Base-by-base conservation (phyloP, 768 basidiomycete species). In the Leucocoprinus birnbaumii region DNA sequence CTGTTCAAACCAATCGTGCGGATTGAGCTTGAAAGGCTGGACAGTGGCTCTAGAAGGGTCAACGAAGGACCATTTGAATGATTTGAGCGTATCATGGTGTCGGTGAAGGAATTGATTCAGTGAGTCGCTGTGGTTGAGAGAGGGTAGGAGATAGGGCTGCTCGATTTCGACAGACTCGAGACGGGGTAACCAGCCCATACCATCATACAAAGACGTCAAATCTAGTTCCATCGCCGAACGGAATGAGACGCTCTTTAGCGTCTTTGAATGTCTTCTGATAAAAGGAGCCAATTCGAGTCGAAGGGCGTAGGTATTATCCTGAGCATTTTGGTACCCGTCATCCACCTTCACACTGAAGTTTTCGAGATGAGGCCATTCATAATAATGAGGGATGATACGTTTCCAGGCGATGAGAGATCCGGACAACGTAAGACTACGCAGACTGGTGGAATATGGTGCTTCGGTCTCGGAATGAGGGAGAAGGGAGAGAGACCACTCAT, bases 1-100 rank as follows among this genome's bases (percentile, higher is more conserved):
- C 48, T 55, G 53, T 26, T 48, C 44, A 14, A 48, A 55, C 53
- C 53, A 48, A 6, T 55, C 53, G 40, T 41, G 35, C 26, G 46
- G 46, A 26, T 48, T 31, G 27, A 34, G 16, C 19, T 6, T 27
- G 26, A 42, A 38, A 1, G 45, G 21, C 11, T 27, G 37, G 11
- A 18, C 3, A 16, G 21, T n/a, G 26, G 5, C 37, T 14, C 41
- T 21, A 3, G 53, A 48, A 19, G 46, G 13, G 16, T 45, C 18
- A 14, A 48, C 25, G 22, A 55, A 55, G 3, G 22, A 40, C 53
- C 53, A 55, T 37, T 10, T 55, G 26, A 55, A 55, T 10, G 45
- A 55, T 31, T 8, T 48, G 11, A 55, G 14, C 3, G 45, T 40
- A 31, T 55, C 53, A n/a, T 8, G 37, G n/a, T 55, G 53, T 16